Conservation (phyloP, 2,329 filamentous ascomycete species). For the Aspergillus thermomutatus region DNA sequence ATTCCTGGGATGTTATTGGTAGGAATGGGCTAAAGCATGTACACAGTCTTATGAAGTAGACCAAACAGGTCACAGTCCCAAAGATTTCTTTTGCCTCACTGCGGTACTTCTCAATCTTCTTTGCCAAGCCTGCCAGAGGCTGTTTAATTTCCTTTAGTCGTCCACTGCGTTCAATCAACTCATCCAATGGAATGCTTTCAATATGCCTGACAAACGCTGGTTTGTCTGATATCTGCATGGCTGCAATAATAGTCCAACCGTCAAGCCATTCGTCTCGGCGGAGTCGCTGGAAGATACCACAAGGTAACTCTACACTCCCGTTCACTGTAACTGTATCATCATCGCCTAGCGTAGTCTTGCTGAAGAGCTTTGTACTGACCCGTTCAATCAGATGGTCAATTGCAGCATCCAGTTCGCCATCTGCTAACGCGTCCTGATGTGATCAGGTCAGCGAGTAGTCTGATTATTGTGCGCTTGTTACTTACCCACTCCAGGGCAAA, state of each 20-base stretch:
- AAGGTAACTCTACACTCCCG: conserved; percentile 13
- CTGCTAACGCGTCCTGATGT: background rate
- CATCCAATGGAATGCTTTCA: conserved; percentile 17
- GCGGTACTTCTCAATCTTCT: conserved; percentile 1
- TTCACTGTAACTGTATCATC: conserved; percentile 13
- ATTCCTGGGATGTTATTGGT: too few species aligned
- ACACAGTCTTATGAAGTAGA: too few species aligned
- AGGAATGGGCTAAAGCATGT: too few species aligned
- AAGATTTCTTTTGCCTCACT: conserved; percentile 1
- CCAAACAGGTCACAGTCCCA: conserved; percentile 1
- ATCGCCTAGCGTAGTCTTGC: background rate
- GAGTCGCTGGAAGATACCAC: conserved; percentile 17
- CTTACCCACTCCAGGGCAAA: conserved; percentile 2
- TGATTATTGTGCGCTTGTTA: background rate
- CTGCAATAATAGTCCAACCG: conserved; percentile 17
- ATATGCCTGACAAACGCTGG: conserved; percentile 16
- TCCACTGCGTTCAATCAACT: conserved; percentile 12
- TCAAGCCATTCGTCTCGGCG: conserved; percentile 17
- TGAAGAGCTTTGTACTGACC: conserved; percentile 1
- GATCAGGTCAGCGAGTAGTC: background rate
- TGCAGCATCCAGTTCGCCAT: background rate
- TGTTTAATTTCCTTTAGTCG: conserved; percentile 7
- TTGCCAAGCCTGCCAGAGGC: background rate
- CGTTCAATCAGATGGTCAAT: conserved; percentile 2
- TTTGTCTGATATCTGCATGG: conserved; percentile 22